Base-by-base conservation (phyloP, 1,284 basidiomycete species). In the Trametes sp. region DNA sequence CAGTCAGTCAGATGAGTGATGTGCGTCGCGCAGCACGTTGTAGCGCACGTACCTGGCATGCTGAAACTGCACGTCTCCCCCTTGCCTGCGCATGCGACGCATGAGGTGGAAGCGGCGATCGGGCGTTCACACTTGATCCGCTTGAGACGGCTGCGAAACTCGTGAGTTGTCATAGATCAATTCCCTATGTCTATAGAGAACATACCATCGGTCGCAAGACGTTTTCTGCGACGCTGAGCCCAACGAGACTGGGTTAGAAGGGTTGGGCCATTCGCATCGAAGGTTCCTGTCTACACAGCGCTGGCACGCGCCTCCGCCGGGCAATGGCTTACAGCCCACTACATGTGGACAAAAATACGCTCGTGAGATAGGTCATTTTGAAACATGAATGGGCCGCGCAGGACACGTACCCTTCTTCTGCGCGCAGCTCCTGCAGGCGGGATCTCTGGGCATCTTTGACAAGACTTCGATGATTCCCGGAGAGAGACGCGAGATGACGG, bases 351-450 rank as follows among this genome's bases (percentile, higher is more conserved):
- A 19, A 42, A 11, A 35, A 10, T 1, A n/a, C 29, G 10, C 28
- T n/a, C 24, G 8, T 51, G 31, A 36, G 31, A 3, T 10, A 13
- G 2, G n/a, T 8, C 13, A 13, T n/a, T 5, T 3, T 23, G 23
- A 46, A 13, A 13, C 21, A 24, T 26, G 23, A 2, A 7, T 46
- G 7, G 5, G 4, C 8, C 24, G 10, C 16, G 38, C 16, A 19
- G 38, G 8, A 54, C 52, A 36, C 19, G n/a, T n/a, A 49, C 54
- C 54, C 24, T 57, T 57, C 45, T 57, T 57, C 45, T 49, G 19
- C 1, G 54, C 54, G 46, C 45, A 57, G 16, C 28, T 36, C 9
- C 54, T 23, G 45, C 54, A 57, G 1, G 54, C 54, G 13, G 54
- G 33, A 11, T 49, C 45, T 21, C 54, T 48, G 3, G 54, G 54